Evolutionary conservation across 495 filamentous ascomycete genomes (phyloP).

Genomic region (Penicillium coprophilum): DNA sequence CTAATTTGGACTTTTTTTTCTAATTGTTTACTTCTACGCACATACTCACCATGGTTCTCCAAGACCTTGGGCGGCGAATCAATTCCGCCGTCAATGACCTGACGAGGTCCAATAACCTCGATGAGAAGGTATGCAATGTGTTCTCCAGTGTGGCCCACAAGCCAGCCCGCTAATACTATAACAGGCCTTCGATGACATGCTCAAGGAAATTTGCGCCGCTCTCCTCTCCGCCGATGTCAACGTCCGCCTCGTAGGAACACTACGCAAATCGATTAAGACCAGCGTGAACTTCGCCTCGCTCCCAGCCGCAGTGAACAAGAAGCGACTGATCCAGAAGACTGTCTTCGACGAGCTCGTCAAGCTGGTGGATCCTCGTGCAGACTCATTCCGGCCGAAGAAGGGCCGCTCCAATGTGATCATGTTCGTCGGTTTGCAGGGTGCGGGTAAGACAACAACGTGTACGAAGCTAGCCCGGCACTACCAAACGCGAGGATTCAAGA

Average conservation of each 20-base stretch:
- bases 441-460: constrained; percentile 97
- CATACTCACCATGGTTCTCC: constrained; percentile 78
- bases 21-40: constrained; percentile 3
- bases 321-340: constrained; percentile 94
- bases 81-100: constrained; percentile 94
- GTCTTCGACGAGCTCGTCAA: constrained; percentile 97
- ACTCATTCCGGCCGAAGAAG: constrained; percentile 96
- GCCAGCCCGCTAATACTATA: constrained; percentile 14
- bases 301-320: constrained; percentile 89
- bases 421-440: constrained; percentile 97
- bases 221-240: constrained; percentile 96
- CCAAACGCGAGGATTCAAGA: constrained; percentile 88
- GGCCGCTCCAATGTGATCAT: constrained; percentile 96
- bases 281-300: constrained; percentile 93
- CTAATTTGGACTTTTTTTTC: constrained; percentile 11
- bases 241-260: constrained; percentile 84
- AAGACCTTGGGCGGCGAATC: constrained; percentile 97
- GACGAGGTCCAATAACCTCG: constrained; percentile 84
- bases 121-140: constrained; percentile 74
- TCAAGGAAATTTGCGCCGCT: constrained; percentile 94
- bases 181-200: constrained; percentile 94
- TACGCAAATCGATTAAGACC: constrained; percentile 88
- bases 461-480: constrained; percentile 97
- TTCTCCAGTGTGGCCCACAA: constrained; percentile 5
- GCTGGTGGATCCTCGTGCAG: constrained; percentile 92